A percentile compares a stretch with the other conserved stretches of the same genome.
These are phyloP conservation scores for Fragaria vesca DNA, from an alignment of 306 rosid species.

Conservation along the genomic window DNA sequence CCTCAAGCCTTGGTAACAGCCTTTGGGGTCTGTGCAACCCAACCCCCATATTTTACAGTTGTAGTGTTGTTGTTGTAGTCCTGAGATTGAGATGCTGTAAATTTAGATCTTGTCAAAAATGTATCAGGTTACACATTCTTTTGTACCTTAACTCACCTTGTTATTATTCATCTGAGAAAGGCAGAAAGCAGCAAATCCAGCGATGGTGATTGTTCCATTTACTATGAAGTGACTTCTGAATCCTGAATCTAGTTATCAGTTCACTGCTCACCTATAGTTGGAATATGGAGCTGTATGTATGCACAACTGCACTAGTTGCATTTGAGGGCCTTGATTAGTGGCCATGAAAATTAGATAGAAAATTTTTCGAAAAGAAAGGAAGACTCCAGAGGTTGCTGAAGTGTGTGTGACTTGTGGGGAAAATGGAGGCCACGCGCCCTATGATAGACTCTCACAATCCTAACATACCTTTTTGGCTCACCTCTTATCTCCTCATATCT, in stretches of 20 bases:
- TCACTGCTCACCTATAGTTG: not conserved
- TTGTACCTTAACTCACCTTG: not conserved
- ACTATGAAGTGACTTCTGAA: not conserved
- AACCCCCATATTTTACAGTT: not conserved
- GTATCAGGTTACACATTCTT: not conserved
- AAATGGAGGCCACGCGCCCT: conserved; percentile 35
- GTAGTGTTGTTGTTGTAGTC: conserved; percentile 10
- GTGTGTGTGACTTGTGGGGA: conserved; percentile 17
- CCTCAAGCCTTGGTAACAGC: conserved; percentile 22
- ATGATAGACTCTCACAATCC: not conserved
- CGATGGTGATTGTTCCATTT: conserved; percentile 16
- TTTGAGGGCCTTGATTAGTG: not conserved
- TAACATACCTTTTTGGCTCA: not conserved
- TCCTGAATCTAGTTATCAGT: not conserved
- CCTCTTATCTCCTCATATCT: conserved; percentile 31
- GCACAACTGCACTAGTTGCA: not conserved
- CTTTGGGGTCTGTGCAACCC: not conserved
- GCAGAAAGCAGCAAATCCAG: not conserved
- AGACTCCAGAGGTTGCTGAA: not conserved
- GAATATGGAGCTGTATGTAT: not conserved
- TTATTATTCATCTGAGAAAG: not conserved
- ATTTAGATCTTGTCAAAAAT: conserved; percentile 7
- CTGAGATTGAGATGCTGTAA: conserved; percentile 11
- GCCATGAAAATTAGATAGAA: not conserved
- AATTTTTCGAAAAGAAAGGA: not conserved